Base-by-base conservation (phyloP, 306 rosid genomes). In the Lablab purpureus region DNA sequence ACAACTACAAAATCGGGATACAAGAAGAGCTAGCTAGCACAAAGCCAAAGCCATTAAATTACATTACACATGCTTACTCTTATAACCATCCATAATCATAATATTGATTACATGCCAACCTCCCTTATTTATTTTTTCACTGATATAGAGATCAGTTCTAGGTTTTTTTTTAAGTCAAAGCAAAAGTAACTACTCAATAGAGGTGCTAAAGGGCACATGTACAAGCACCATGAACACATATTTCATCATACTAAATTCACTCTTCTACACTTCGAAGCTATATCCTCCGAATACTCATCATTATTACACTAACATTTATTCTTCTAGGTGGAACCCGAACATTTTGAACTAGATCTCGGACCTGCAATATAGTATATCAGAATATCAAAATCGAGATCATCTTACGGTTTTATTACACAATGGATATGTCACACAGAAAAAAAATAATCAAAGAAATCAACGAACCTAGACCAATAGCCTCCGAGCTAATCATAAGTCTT, bases 401-500 rank as follows among this genome's bases (percentile, higher is more conserved):
- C 18, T 13, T 74, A 36, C 10, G 3, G 2, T 40, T 34, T 34
- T 34, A 34, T 7, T 34, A 6, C 40, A 34, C 40, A 34, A 40
- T 13, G 4, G 11, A 50, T 34, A 70, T 25, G 0, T 10, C 2
- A 54, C 7, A 27, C 3, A 72, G 14, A 18, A 3, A 23, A 5
- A 63, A 5, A 22, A 17, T 9, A 3, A 18, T 5, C 0, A 28
- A 17, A n/a, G 2, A 28, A 52, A 12, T 46, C 13, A 5, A 50
- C 79, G 49, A 73, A 85, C 90, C 90, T 59, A 90, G 27, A 58
- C 90, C 92, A 55, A 59, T 52, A 34, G 87, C 92, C 45, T 89
- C 92, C 19, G 91, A 85, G 77, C 88, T 89, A 63, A 85, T 84
- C 92, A 87, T 88, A 78, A 91, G 78, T 74, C 94, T 81, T 25